Evolutionary conservation across 2,329 filamentous ascomycete genomes (phyloP).

Genomic region (Biscogniauxia mediterranea): DNA sequence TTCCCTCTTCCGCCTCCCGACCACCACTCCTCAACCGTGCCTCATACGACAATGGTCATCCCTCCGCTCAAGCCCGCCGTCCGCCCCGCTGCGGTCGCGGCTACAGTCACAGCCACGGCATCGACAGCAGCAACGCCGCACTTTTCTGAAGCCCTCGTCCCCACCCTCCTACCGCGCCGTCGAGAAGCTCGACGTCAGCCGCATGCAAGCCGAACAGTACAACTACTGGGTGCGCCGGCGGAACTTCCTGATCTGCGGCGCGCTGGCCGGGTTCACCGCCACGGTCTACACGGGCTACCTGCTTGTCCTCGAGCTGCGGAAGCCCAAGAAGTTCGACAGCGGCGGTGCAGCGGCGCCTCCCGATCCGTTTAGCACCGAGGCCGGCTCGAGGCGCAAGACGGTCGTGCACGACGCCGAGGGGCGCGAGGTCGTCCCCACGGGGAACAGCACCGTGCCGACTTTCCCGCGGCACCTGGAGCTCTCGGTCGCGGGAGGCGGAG

Average conservation of each 20-base stretch:
- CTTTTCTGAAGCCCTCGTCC: slow-evolving; percentile 32
- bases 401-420: slow-evolving; percentile 67
- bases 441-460: slow-evolving; percentile 73
- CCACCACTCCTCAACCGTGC: slow-evolving; percentile 6
- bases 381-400: slow-evolving; percentile 52
- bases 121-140: slow-evolving; percentile 32
- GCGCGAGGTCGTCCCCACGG: slow-evolving; percentile 74
- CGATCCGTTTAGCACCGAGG: slow-evolving; percentile 45
- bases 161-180: slow-evolving; percentile 35
- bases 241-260: slow-evolving; percentile 51
- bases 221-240: slow-evolving; percentile 52
- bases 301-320: slow-evolving; percentile 30
- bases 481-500: slow-evolving; percentile 31
- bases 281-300: slow-evolving; percentile 49
- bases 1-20: slow-evolving; percentile 1
- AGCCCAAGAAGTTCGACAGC: slow-evolving; percentile 49
- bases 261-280: slow-evolving; percentile 48
- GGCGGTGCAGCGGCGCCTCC: slow-evolving; percentile 34
- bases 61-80: not conserved
- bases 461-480: slow-evolving; percentile 74
- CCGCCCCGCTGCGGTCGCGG: not conserved
- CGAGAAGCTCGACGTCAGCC: slow-evolving; percentile 50
- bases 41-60: slow-evolving; percentile 2
- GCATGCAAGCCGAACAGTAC: slow-evolving; percentile 44
- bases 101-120: slow-evolving; percentile 7